Conservation (phyloP, 352 stramenopile species). For the Salisapilia sapeloensis region DNA sequence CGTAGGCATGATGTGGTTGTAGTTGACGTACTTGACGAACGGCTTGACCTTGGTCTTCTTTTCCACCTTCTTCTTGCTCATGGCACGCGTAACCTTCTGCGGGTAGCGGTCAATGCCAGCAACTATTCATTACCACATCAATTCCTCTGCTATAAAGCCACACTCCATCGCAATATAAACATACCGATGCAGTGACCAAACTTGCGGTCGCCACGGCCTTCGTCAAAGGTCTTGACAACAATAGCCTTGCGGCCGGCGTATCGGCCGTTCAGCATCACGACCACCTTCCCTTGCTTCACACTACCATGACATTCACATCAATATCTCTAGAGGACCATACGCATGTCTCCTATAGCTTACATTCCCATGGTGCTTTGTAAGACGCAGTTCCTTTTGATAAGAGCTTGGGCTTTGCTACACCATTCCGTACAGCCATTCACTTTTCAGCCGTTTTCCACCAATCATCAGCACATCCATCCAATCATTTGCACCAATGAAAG, state of each 20-base stretch:
- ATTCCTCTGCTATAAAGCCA: background rate
- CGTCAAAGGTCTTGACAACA: slow-evolving; percentile 97
- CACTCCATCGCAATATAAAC: no score
- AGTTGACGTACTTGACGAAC: slow-evolving; percentile 99
- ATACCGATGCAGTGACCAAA: slow-evolving; percentile 93
- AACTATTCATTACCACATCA: slow-evolving; percentile 19
- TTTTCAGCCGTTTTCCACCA: no score
- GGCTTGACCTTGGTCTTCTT: slow-evolving; percentile 97
- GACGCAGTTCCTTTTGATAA: no score
- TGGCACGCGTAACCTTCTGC: slow-evolving; percentile 94
- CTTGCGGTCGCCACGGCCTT: slow-evolving; percentile 91
- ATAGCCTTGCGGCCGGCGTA: slow-evolving; percentile 99
- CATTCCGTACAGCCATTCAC: no score
- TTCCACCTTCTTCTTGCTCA: slow-evolving; percentile 95
- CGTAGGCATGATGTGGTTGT: slow-evolving; percentile 99
- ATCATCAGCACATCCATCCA: no score
- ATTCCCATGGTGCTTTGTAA: no score
- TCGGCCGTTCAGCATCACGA: slow-evolving; percentile 96
- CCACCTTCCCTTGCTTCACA: slow-evolving; percentile 98
- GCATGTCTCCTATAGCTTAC: no score
- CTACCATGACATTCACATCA: slow-evolving; percentile 11
- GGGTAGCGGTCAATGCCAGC: slow-evolving; percentile 92
- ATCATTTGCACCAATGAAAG: no score
- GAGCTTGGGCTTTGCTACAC: no score
- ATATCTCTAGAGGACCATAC: background rate